These are phyloP conservation scores for Pueraria montana DNA, from an alignment of 306 rosid species.

Conservation along the genomic window DNA sequence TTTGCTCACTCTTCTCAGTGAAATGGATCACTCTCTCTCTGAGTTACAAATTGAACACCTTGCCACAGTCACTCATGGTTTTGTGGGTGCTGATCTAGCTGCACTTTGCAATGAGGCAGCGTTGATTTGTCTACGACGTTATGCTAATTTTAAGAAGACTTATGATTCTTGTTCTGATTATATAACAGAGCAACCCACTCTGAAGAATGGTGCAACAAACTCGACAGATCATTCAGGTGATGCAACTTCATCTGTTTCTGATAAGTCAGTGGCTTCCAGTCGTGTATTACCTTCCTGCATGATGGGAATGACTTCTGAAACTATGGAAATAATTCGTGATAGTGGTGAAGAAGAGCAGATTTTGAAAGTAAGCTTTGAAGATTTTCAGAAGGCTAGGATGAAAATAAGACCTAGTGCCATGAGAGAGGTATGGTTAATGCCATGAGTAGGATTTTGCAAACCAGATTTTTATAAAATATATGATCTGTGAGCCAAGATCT, in stretches of 20 bases:
- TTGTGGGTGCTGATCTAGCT: conserved; percentile 93
- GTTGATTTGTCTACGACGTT: conserved; percentile 67
- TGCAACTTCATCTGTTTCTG: conserved; percentile 57
- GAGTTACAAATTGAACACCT: conserved; percentile 77
- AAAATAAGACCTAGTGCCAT: conserved; percentile 97
- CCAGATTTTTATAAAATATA: conserved; percentile 10
- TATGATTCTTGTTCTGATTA: conserved; percentile 47
- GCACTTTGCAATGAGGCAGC: conserved; percentile 88
- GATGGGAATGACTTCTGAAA: conserved; percentile 50
- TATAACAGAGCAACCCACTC: conserved; percentile 42
- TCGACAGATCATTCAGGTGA: conserved; percentile 48
- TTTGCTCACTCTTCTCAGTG: conserved; percentile 72
- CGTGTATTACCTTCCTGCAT: conserved; percentile 42
- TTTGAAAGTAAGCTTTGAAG: conserved; percentile 73
- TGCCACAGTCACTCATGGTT: conserved; percentile 85
- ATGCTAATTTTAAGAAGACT: conserved; percentile 52
- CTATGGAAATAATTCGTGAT: conserved; percentile 42
- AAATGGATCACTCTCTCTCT: conserved; percentile 75
- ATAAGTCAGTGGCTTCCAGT: conserved; percentile 50
- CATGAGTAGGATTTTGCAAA: conserved; percentile 25
- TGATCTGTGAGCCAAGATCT: conserved; percentile 12
- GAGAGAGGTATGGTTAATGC: conserved; percentile 80
- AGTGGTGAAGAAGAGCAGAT: conserved; percentile 54
- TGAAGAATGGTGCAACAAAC: conserved; percentile 46
- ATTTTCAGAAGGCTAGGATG: conserved; percentile 84